phyloP scores from a whole-genome alignment of 768 basidiomycete species.

The Amanita pseudoporphyria region DNA sequence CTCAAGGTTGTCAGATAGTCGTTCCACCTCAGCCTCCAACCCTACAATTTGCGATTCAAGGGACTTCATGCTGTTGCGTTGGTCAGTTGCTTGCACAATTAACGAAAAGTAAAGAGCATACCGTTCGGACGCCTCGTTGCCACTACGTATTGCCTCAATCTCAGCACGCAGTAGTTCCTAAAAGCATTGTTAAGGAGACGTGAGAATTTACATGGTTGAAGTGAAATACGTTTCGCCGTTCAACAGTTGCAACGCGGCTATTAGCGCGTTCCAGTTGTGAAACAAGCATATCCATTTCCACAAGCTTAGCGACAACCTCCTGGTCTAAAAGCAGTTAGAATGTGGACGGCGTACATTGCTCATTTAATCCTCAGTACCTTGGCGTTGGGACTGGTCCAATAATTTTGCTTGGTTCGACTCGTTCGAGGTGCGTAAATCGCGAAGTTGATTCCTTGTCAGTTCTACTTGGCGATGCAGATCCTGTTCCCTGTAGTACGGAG shows the following conservation, averaged over 20 bases:
- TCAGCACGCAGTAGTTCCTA: conserved; percentile 94
- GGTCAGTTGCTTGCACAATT: conserved; percentile 2
- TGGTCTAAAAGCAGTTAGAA: conserved; percentile 47
- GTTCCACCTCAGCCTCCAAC: conserved; percentile 68
- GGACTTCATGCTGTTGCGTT: conserved; percentile 43
- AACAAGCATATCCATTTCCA: conserved; percentile 91
- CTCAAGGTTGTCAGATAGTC: conserved; percentile 57
- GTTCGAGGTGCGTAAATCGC: conserved; percentile 83
- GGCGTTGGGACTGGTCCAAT: conserved; percentile 81
- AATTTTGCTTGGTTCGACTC: conserved; percentile 91
- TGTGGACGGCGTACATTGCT: neutral
- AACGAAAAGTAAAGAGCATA: conserved; percentile 23
- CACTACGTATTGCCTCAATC: conserved; percentile 83
- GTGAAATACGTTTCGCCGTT: conserved; percentile 75
- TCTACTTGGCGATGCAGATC: conserved; percentile 88
- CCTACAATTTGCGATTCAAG: conserved; percentile 68
- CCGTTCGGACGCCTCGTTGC: conserved; percentile 62
- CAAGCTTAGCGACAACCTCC: conserved; percentile 81
- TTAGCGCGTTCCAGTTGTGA: conserved; percentile 95
- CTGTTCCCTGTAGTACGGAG: conserved; percentile 55
- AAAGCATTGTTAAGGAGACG: conserved; percentile 1
- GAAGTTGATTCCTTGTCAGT: conserved; percentile 81
- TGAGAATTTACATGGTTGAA: neutral
- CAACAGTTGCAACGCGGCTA: conserved; percentile 83
- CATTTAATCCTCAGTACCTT: conserved; percentile 41